Conservation (phyloP, 495 filamentous ascomycete species). For the Penicillium riverlandense region DNA sequence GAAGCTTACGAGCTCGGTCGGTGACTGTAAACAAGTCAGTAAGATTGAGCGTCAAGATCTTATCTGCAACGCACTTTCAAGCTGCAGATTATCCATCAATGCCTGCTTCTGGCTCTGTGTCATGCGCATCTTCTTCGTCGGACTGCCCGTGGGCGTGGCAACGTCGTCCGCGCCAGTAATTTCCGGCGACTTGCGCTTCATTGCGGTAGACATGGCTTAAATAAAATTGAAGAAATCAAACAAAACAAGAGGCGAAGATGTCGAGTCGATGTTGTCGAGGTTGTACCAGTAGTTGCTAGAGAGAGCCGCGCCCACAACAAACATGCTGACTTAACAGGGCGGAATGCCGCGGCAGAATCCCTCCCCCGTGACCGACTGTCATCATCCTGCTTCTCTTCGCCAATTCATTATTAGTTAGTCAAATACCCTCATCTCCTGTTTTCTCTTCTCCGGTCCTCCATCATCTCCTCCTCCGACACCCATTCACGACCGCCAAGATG, state of each 20-base stretch:
- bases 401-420: no score
- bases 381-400: slow-evolving; percentile 1
- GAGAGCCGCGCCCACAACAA: slow-evolving; percentile 22
- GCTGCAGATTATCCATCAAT: slow-evolving; percentile 83
- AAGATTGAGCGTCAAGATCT: not conserved
- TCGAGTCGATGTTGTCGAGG: slow-evolving; percentile 1
- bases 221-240: not conserved
- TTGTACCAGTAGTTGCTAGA: slow-evolving; percentile 8
- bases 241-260: slow-evolving; percentile 3
- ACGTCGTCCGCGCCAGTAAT: slow-evolving; percentile 21
- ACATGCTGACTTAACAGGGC: slow-evolving; percentile 12
- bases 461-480: not conserved
- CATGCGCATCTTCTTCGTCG: slow-evolving; percentile 55
- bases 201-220: slow-evolving; percentile 42
- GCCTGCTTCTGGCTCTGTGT: slow-evolving; percentile 78
- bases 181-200: slow-evolving; percentile 56
- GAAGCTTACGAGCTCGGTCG: slow-evolving; percentile 83
- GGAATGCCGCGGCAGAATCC: slow-evolving; percentile 16
- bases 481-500: slow-evolving; percentile 44
- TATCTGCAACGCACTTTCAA: slow-evolving; percentile 63
- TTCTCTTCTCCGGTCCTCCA: slow-evolving; percentile 1
- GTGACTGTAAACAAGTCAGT: slow-evolving; percentile 53
- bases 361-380: slow-evolving; percentile 13
- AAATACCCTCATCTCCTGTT: not conserved
- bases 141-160: slow-evolving; percentile 46